phyloP scores from a whole-genome alignment of 2,329 filamentous ascomycete species.

The Helotiales sp. region DNA sequence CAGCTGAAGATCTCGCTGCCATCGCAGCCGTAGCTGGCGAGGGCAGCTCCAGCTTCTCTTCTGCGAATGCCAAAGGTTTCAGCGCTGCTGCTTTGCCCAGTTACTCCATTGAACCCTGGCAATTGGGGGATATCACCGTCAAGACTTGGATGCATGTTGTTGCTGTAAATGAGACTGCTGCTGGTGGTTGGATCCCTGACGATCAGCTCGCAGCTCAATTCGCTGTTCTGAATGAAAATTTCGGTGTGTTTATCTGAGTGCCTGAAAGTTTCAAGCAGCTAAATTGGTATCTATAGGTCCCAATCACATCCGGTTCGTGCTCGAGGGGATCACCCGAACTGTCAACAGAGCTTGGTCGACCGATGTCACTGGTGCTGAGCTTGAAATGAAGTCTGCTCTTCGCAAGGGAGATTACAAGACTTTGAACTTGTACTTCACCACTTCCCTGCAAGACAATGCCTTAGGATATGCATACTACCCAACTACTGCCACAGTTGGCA shows the following conservation, averaged over 20 bases:
- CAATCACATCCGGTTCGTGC: slow-evolving; percentile 41
- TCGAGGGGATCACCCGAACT: slow-evolving; percentile 41
- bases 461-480: slow-evolving; percentile 11
- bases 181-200: slow-evolving; percentile 39
- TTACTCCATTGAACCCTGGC: slow-evolving; percentile 20
- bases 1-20: slow-evolving; percentile 29
- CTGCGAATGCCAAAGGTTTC: not conserved
- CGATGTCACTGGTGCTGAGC: slow-evolving; percentile 41
- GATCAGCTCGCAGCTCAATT: slow-evolving; percentile 37
- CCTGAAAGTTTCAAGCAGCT: not conserved
- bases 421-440: slow-evolving; percentile 44
- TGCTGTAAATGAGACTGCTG: slow-evolving; percentile 29
- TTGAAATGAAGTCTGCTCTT: slow-evolving; percentile 52
- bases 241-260: slow-evolving; percentile 8
- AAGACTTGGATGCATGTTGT: slow-evolving; percentile 45
- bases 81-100: slow-evolving; percentile 7
- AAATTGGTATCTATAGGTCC: slow-evolving; percentile 9
- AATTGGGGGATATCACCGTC: slow-evolving; percentile 29
- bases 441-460: slow-evolving; percentile 7
- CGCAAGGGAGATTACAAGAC: slow-evolving; percentile 47
- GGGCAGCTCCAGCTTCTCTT: slow-evolving; percentile 14
- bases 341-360: slow-evolving; percentile 43
- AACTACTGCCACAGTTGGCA: not conserved
- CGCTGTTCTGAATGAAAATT: slow-evolving; percentile 28
- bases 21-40: slow-evolving; percentile 25